Percentiles rank a stretch among this genome's conserved stretches.
These are phyloP conservation scores for Aureobasidium leucospermi DNA, from an alignment of 2,329 filamentous ascomycete species.

Conservation along the genomic window DNA sequence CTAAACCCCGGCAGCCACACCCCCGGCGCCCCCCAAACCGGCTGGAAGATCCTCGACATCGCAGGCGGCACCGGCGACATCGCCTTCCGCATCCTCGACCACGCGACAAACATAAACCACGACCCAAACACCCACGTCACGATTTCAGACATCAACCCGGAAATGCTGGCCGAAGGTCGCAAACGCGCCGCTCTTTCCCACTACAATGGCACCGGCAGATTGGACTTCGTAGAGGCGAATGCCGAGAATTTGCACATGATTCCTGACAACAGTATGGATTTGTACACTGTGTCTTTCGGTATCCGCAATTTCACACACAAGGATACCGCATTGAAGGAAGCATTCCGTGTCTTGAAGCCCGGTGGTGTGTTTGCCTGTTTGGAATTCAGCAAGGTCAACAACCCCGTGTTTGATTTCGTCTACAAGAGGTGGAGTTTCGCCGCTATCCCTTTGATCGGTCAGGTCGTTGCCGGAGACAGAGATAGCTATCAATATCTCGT, in stretches of 20 bases:
- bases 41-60: constrained; percentile 81
- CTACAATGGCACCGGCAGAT: constrained; percentile 47
- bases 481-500: constrained; percentile 98
- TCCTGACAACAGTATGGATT: constrained; percentile 66
- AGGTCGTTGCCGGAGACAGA: constrained; percentile 85
- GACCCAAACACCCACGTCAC: constrained; percentile 78
- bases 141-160: constrained; percentile 90
- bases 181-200: constrained; percentile 63
- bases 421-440: constrained; percentile 97
- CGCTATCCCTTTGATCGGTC: constrained; percentile 90
- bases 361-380: constrained; percentile 94
- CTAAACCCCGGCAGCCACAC: constrained; percentile 67
- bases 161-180: constrained; percentile 84
- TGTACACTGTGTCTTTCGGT: constrained; percentile 96
- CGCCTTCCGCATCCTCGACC: constrained; percentile 89
- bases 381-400: constrained; percentile 84
- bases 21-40: constrained; percentile 36
- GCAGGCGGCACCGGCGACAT: constrained; percentile 97
- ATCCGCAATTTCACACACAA: constrained; percentile 97
- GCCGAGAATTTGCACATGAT: constrained; percentile 68
- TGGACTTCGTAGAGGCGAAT: constrained; percentile 82
- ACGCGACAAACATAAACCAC: constrained; percentile 71
- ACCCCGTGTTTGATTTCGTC: constrained; percentile 68
- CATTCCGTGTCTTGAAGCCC: constrained; percentile 81
- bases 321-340: constrained; percentile 71